A percentile compares a stretch with the other conserved stretches of the same genome.
Conservation (phyloP, 257 asterid genomes). For the Nicotiana knightiana region DNA sequence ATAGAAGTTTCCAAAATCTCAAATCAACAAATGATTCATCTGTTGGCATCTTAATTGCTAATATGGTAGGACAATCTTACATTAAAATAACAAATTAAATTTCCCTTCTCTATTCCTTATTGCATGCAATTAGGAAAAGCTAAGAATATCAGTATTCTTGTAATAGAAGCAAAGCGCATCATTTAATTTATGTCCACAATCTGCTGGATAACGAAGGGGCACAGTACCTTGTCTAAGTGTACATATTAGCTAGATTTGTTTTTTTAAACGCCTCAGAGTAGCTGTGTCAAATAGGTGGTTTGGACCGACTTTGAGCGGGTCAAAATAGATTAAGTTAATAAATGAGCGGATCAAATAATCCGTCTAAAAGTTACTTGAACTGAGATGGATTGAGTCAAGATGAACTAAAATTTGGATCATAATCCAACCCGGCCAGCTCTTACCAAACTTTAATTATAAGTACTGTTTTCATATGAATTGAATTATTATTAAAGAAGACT, state of each 20-base stretch:
- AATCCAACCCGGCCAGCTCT: no score
- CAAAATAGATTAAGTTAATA: no score
- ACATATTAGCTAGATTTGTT: neutral
- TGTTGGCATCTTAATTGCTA: neutral
- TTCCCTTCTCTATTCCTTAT: neutral
- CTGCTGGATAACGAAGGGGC: neutral
- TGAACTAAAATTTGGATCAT: no score
- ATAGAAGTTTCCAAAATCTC: neutral
- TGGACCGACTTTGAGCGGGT: no score
- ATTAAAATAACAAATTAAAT: neutral
- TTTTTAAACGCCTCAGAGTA: neutral
- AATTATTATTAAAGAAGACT: no score
- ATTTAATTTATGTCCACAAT: neutral
- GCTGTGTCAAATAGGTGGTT: no score
- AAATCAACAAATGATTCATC: neutral
- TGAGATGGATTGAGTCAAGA: no score
- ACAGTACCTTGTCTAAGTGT: neutral
- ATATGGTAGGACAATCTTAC: neutral
- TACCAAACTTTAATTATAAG: no score
- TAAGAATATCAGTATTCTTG: conserved; percentile 7
- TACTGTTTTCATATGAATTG: no score
- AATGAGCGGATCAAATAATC: no score
- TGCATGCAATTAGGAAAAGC: neutral
- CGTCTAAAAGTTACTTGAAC: no score
- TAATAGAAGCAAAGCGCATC: neutral